Base-by-base conservation (phyloP, 768 basidiomycete species). In the Mycena latifolia region DNA sequence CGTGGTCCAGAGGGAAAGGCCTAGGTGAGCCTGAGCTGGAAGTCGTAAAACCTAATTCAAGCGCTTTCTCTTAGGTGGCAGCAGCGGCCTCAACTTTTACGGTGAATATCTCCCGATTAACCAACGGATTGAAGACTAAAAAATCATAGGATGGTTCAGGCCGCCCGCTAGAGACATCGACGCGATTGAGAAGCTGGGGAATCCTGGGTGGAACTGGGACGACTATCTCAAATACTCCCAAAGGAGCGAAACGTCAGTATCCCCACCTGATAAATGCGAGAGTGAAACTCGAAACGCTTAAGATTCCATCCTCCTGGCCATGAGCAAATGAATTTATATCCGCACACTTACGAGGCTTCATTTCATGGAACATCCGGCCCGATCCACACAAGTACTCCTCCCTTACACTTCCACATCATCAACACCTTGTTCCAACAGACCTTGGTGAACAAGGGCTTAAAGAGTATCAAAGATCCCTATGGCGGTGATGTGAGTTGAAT, bases 131-230 rank as follows among this genome's bases (percentile, higher is more conserved):
- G n/a, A n/a, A n/a, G n/a, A n/a, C n/a, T n/a, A n/a, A n/a, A 88
- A 88, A 82, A 82, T 64, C 72, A 24, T 35, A 55, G 50, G 39
- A 15, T 79, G 78, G 78, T 66, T 69, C 25, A 74, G 76, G 51
- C 78, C 78, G 17, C 77, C 76, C 29, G 72, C 71, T n/a, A 57
- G 46, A 4, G 78, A 78, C 51, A 61, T 77, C 28, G 74, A 78
- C 55, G 78, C 76, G 8, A 75, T 82, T 52, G 86, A 86, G 69
- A 75, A 77, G 55, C 76, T 88, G n/a, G 86, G 86, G 6, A 87
- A 87, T 61, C 77, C 78, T 1, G 86, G 86, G 7, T 88, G 86
- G 86, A 86, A 85, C 67, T 88, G 84, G 84, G 70, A 77, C 0
- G 77, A 80, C n/a, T 82, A 78, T 56, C 57, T 74, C 10, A 78